Conservation (phyloP, 2,329 filamentous ascomycete genomes). For the Phaeosphaeria sp. region DNA sequence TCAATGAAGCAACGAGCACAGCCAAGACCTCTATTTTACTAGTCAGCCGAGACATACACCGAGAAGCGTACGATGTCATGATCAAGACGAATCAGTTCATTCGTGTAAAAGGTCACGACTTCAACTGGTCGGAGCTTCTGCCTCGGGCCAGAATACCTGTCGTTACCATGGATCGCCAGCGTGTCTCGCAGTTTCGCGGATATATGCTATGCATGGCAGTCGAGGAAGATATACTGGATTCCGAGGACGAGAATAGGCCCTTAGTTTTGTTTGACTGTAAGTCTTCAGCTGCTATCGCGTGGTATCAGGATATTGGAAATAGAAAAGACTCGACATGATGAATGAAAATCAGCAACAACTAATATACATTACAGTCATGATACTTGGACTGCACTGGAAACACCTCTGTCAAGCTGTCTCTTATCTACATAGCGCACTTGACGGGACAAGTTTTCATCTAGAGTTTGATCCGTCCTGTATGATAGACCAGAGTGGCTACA, state of each 20-base stretch:
- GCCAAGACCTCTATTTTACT: slow-evolving; percentile 8
- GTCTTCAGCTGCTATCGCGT: not conserved
- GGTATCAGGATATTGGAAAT: not conserved
- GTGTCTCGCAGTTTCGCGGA: not conserved
- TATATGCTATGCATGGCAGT: not conserved
- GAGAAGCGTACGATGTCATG: slow-evolving; percentile 27
- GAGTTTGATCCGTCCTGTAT: not conserved
- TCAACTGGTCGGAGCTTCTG: not conserved
- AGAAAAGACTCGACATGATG: no score
- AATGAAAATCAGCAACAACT: no score
- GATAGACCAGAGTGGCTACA: no score
- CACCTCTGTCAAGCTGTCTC: not conserved
- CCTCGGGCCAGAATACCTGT: not conserved
- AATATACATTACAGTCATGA: not conserved
- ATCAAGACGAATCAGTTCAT: slow-evolving; percentile 22
- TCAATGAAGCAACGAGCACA: not conserved
- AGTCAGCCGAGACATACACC: slow-evolving; percentile 16
- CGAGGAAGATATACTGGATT: not conserved
- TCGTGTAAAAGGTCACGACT: not conserved
- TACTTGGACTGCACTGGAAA: not conserved
- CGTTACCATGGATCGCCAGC: not conserved
- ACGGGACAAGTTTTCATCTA: no score
- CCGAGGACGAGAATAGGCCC: no score
- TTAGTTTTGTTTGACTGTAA: no score
- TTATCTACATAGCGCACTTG: not conserved